Base-by-base conservation (phyloP, 495 filamentous ascomycete species). In the Talaromyces wortmannii region DNA sequence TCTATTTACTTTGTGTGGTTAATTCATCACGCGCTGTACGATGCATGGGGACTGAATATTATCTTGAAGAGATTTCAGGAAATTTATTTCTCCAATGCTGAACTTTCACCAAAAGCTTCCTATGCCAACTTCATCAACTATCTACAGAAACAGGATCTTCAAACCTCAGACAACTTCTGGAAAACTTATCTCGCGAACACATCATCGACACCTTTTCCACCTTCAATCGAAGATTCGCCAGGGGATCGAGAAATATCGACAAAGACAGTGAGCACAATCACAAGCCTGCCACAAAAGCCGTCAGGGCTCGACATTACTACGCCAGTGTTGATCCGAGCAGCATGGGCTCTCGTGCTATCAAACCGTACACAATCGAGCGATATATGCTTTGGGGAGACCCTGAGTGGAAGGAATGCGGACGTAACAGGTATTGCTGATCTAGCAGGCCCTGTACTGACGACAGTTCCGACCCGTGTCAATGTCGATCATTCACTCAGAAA, bases 21-120 rank as follows among this genome's bases (percentile, higher is more conserved):
- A 2, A 76, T 84, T 44, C 86, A 90, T 51, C 87, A 91, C 55
- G 81, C 83, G 1, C 63, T 90, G 0, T 90, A 88, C 52, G 87
- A 90, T 63, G 86, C 84, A 7, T 87, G 84, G 82, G 83, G 76
- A 13, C 73, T 86, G 64, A 74, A 76, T 13, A 66, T 81, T 16
- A 68, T 87, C n/a, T 68, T 84, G 46, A 71, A 79, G 17, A 75
- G 75, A 54, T 75, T 86, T 8, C 79, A 84, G 30, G 66, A 76
- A 23, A 70, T 73, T 30, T 79, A 77, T 51, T 58, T 51, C 3
- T 50, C 55, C 4, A 56, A 59, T 0, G 31, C 59, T 3, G 23
- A 40, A 13, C 16, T 17, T 31, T 51, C 50, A 3, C 43, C 58
- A 17, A 60, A 59, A 3, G 50, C 63, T 5, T 58, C 74, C 4